phyloP scores from a whole-genome alignment of 352 stramenopile species.

The Globisporangium nagaii region DNA sequence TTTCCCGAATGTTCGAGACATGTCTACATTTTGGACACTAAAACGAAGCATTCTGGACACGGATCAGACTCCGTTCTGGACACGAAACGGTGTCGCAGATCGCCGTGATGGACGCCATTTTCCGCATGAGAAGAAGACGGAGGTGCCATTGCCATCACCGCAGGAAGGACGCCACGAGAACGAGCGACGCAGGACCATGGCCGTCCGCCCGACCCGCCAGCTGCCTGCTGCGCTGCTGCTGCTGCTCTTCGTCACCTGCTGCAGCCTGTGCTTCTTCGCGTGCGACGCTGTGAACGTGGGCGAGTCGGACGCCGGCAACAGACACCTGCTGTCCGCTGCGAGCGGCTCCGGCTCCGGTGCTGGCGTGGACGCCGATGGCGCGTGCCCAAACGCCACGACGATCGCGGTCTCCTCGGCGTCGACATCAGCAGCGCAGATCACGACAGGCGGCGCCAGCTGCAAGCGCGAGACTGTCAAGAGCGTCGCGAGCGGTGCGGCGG shows the following conservation, averaged over 20 bases:
- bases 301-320: not conserved
- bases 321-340: constrained; percentile 4
- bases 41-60: no score
- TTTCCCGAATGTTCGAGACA: no score
- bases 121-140: no score
- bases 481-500: not conserved
- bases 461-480: constrained; percentile 17
- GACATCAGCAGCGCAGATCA: constrained; percentile 8
- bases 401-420: not conserved
- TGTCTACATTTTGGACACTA: no score
- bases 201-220: not conserved
- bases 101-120: no score
- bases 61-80: no score
- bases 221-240: not conserved
- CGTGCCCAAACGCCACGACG: constrained; percentile 11
- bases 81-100: no score
- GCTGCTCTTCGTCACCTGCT: not conserved
- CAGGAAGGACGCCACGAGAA: no score
- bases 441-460: constrained; percentile 13
- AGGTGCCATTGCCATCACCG: no score
- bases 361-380: not conserved
- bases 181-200: not conserved
- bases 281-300: constrained; percentile 5
- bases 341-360: constrained; percentile 1
- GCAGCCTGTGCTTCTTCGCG: not conserved